Base-by-base conservation (phyloP, 257 asterid species). In the Haberlea rhodopensis region DNA sequence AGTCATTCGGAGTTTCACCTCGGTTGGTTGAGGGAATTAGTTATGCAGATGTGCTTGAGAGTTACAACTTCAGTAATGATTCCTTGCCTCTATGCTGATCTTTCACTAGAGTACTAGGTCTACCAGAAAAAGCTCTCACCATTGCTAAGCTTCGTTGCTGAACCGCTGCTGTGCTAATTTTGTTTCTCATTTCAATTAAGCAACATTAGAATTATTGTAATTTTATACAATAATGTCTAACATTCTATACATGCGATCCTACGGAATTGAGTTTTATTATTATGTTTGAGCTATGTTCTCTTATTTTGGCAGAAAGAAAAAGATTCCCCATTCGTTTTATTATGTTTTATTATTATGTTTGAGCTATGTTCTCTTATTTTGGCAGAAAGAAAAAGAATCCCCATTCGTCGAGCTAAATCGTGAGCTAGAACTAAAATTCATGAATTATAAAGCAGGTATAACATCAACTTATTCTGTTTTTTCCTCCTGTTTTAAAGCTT, bases 361-460 rank as follows among this genome's bases (percentile, higher is more conserved):
- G n/a, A n/a, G n/a, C n/a, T n/a, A n/a, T n/a, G n/a, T n/a, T n/a
- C n/a, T 57, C 20, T 53, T 49, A 10, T 59, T 22, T 28, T 58
- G 40, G 34, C 76, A 90, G 97, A 80, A 72, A 46, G 86, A 79
- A 61, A 87, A 81, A 60, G 90, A 90, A 56, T 28, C 84, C n/a
- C 69, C 62, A 43, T 40, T 81, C 70, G 97, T 87, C 74, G 59
- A 81, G 65, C 75, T 82, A 75, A 87, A 84, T 65, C 76, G 61
- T 11, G 90, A 84, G 0, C 97, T 87, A 68, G 97, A 90, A 81
- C 75, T 32, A 68, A 90, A 84, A 71, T 90, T 90, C 75, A 13
- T 76, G 77, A 76, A 81, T 27, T 87, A 55, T 80, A 81, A 51
- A 28, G 57, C 77, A 61, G 97, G 97, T 90, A 82, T 53, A 2